These are phyloP conservation scores for Epichloe uncinata DNA, from an alignment of 2,329 filamentous ascomycete genomes.

Conservation along the genomic window DNA sequence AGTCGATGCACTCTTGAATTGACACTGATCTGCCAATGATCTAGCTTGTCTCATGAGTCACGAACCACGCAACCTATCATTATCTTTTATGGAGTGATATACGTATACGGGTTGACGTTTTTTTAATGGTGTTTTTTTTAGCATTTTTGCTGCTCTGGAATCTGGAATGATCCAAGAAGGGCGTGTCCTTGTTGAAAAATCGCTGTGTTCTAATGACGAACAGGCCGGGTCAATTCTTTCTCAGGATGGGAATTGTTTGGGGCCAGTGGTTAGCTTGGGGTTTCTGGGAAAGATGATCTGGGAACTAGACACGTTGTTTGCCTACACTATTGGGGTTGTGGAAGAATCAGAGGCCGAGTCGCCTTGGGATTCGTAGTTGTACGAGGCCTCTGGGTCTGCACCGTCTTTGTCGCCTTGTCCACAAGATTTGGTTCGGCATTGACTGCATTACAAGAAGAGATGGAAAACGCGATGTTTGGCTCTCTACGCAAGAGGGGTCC, in stretches of 20 bases:
- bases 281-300: neutral
- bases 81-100: neutral
- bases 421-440: neutral
- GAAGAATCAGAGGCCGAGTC: neutral
- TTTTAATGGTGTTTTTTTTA: neutral
- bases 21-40: neutral
- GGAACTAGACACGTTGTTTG: slow-evolving; percentile 1
- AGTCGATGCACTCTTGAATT: neutral
- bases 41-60: neutral
- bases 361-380: neutral
- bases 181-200: neutral
- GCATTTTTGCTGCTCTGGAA: neutral
- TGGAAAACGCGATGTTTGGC: neutral
- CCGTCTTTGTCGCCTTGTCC: neutral
- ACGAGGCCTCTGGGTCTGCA: neutral
- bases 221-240: neutral
- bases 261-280: neutral
- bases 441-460: slow-evolving; percentile 3
- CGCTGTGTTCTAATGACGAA: slow-evolving; percentile 2
- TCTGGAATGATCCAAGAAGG: slow-evolving; percentile 1
- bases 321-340: neutral
- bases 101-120: neutral
- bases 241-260: neutral
- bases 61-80: neutral
- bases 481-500: neutral